phyloP scores from a whole-genome alignment of 2,329 filamentous ascomycete species.

The Microdochium trichocladiopsis region DNA sequence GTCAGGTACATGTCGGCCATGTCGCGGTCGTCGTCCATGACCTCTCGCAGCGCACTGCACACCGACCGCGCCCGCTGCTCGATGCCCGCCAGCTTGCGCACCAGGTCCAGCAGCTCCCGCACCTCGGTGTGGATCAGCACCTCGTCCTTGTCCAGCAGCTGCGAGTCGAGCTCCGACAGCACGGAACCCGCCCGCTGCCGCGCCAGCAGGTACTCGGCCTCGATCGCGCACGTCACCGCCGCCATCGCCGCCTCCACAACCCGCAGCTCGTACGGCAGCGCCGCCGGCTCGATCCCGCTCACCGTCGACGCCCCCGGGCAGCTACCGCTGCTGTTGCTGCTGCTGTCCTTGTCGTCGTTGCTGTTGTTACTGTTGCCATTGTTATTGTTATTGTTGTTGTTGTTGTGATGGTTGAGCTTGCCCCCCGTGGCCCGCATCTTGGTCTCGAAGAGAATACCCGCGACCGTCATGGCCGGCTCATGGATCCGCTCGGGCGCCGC shows the following conservation, averaged over 20 bases:
- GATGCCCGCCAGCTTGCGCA: conserved; percentile 15
- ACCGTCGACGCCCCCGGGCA: no score
- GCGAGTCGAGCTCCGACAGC: conserved; percentile 8
- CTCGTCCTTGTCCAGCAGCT: conserved; percentile 7
- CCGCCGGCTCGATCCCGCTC: neutral
- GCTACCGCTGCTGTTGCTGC: neutral
- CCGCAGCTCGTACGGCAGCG: conserved; percentile 23
- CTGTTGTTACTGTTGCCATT: neutral
- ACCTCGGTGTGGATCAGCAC: neutral
- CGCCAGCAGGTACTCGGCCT: conserved; percentile 20
- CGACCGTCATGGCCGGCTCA: neutral
- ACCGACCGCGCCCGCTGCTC: conserved; percentile 25
- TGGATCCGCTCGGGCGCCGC: neutral
- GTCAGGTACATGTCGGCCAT: conserved; percentile 27
- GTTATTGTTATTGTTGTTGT: no score
- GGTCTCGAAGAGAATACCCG: neutral
- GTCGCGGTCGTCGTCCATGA: conserved; percentile 25
- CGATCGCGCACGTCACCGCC: conserved; percentile 21
- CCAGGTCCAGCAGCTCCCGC: conserved; percentile 17
- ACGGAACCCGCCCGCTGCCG: conserved; percentile 4
- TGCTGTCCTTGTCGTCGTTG: no score
- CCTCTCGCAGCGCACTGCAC: conserved; percentile 20
- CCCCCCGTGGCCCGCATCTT: neutral
- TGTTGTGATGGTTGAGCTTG: no score
- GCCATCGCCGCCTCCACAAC: conserved; percentile 25